These are phyloP conservation scores for Leccinum holopus DNA, from an alignment of 1,284 basidiomycete genomes.

Conservation along the genomic window DNA sequence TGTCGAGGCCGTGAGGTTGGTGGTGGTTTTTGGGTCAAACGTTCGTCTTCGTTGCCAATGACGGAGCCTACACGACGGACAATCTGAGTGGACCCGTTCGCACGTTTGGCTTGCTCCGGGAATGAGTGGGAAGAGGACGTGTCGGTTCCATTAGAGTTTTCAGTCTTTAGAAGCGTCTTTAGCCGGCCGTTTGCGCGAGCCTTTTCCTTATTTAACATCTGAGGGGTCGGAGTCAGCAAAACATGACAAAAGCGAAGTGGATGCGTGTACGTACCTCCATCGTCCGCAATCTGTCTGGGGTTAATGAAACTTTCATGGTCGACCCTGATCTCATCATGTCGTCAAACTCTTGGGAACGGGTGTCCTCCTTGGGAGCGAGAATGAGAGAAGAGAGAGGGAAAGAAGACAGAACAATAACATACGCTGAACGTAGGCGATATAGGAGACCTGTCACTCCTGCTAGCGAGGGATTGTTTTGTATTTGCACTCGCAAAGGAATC, in stretches of 20 bases:
- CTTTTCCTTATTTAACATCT: constrained; percentile 71
- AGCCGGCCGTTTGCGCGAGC: constrained; percentile 42
- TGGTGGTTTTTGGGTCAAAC: constrained; percentile 35
- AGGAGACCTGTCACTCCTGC: constrained; percentile 35
- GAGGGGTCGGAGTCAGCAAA: constrained; percentile 25
- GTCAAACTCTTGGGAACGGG: constrained; percentile 79
- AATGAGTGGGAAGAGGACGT: constrained; percentile 13
- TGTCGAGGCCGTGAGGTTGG: constrained; percentile 37
- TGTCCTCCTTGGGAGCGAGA: constrained; percentile 43
- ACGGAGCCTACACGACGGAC: constrained; percentile 63
- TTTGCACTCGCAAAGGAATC: constrained; percentile 54
- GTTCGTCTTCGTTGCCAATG: constrained; percentile 50
- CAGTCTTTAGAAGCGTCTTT: constrained; percentile 24
- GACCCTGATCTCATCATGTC: constrained; percentile 82
- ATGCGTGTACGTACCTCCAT: constrained; percentile 71
- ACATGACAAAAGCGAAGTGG: constrained; percentile 21
- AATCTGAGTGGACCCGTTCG: constrained; percentile 38
- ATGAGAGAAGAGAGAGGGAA: constrained; percentile 6
- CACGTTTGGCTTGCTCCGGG: constrained; percentile 27
- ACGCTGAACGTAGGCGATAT: constrained; percentile 38
- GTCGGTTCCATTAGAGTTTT: constrained; percentile 25
- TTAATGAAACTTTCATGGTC: constrained; percentile 94
- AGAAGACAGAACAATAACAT: constrained; percentile 16
- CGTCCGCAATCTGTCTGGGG: constrained; percentile 85
- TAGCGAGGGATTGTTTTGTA: constrained; percentile 39